A percentile compares a stretch with the other conserved stretches of the same genome.
These are phyloP conservation scores for Candida tunisiensis DNA, from an alignment of 1,139 yeast genomes.

Conservation along the genomic window DNA sequence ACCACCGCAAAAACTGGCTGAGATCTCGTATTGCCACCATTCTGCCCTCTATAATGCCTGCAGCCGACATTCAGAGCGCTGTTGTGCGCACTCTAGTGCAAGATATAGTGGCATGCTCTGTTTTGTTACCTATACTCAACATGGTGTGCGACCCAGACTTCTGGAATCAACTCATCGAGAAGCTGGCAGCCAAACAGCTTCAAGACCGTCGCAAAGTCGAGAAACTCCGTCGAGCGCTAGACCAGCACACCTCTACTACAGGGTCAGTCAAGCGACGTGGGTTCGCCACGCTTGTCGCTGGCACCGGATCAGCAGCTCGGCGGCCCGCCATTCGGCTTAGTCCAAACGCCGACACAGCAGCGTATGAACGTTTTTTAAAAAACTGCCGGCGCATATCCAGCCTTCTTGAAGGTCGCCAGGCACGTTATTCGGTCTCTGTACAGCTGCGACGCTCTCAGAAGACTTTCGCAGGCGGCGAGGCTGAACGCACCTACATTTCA, in stretches of 20 bases:
- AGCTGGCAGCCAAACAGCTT: constrained; percentile 45
- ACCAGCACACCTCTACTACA: constrained; percentile 34
- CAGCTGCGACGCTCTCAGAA: constrained; percentile 17
- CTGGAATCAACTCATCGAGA: constrained; percentile 50
- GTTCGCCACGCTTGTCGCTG: too few species aligned
- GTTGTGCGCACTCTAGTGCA: constrained; percentile 34
- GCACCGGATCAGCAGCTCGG: constrained; percentile 1
- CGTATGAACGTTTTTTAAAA: constrained; percentile 28
- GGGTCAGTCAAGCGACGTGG: too few species aligned
- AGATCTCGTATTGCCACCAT: constrained; percentile 26
- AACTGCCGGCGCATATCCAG: constrained; percentile 20
- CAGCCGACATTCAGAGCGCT: constrained; percentile 31
- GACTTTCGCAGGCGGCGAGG: not conserved
- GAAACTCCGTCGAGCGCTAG: constrained; percentile 52
- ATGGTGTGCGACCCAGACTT: constrained; percentile 61
- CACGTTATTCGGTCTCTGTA: constrained; percentile 25
- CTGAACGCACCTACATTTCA: not conserved
- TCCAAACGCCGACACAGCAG: constrained; percentile 17
- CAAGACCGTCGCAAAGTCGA: constrained; percentile 66
- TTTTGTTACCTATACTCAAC: constrained; percentile 34
- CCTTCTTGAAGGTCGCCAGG: constrained; percentile 25
- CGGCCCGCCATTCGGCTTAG: constrained; percentile 12
- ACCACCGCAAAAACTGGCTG: constrained; percentile 36
- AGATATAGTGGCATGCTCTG: constrained; percentile 46
- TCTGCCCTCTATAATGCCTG: constrained; percentile 34